Evolutionary conservation across 2,329 filamentous ascomycete species (phyloP), one percentile per base, ranked within the genome.

Genomic region (Dactylellina parvicollis): DNA sequence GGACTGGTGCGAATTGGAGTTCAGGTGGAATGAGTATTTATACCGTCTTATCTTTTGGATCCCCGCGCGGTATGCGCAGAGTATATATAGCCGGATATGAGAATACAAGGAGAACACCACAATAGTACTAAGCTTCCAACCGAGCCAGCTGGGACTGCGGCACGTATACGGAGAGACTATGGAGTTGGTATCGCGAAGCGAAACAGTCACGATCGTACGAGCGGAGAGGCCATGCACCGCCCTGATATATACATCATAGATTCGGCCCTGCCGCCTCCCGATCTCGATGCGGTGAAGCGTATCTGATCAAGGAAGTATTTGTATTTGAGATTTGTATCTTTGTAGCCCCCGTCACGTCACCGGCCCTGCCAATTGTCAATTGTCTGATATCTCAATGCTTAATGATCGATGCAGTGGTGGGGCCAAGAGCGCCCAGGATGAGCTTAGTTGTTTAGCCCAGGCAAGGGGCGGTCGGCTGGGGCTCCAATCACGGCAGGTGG

Each of bases 301-400:
- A n/a, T n/a, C 49, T 20, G 46, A 18, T 18, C 42, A 30, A 40
- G n/a, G 34, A 70, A 47, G 54, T 65, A 64, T 64, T 72, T 64
- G 57, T 44, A 64, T 72, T 70, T 69, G 38, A 44, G 26, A 60
- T 61, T 69, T 60, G 55, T 50, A 38, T 14, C 16, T 44, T 12
- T 38, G 20, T 36, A 32, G 20, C 22, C 36, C 38, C 20, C 30
- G 55, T 67, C 66, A 62, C 57, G 67, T 65, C 67, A 65, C 67
- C 57, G 67, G 36, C 67, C 67, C 59, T 72, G 66, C 34, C 20
- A 12, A 8, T 32, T 32, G 49, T 59, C 12, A 26, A 47, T n/a
- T 28, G 10, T 20, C 22, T 9, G 54, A 18, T 12, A 36, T 46
- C 30, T 38, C 16, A 10, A 38, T 22, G 49, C 16, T 54, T 32